Evolutionary conservation across 1,139 yeast species (phyloP).

Genomic region (Candida neerlandica): DNA sequence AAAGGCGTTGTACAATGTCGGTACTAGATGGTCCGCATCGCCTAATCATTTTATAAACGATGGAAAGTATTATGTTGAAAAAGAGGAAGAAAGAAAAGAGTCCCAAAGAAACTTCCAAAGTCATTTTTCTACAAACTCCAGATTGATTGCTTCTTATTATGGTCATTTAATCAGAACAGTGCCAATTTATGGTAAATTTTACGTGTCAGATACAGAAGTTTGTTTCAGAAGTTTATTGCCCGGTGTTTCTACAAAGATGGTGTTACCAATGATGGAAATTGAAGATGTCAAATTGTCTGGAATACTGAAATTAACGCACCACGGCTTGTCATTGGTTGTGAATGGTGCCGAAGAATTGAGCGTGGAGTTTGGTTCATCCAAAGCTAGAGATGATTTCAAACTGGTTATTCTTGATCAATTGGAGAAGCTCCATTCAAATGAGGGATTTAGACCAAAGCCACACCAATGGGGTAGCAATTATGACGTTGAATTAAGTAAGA

Average conservation of each 20-base stretch:
- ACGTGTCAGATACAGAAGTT: slow-evolving; percentile 63
- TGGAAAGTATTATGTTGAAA: slow-evolving; percentile 47
- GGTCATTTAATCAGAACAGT: slow-evolving; percentile 69
- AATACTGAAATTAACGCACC: slow-evolving; percentile 52
- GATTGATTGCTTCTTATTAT: slow-evolving; percentile 68
- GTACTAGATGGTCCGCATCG: slow-evolving; percentile 63
- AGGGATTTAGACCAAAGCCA: slow-evolving; percentile 28
- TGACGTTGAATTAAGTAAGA: slow-evolving; percentile 21
- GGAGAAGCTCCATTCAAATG: slow-evolving; percentile 40
- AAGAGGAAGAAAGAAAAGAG: slow-evolving; percentile 43
- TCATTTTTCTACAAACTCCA: slow-evolving; percentile 65
- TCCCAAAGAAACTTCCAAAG: slow-evolving; percentile 57
- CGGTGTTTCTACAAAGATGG: slow-evolving; percentile 78
- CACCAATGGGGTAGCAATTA: slow-evolving; percentile 33
- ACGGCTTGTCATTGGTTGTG: slow-evolving; percentile 67
- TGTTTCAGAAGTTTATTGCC: slow-evolving; percentile 83
- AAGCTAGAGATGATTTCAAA: slow-evolving; percentile 75
- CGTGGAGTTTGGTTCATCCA: slow-evolving; percentile 71
- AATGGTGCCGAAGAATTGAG: slow-evolving; percentile 76
- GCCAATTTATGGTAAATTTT: slow-evolving; percentile 83
- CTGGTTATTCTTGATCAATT: slow-evolving; percentile 52
- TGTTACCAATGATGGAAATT: slow-evolving; percentile 74
- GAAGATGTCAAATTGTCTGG: slow-evolving; percentile 52
- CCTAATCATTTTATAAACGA: slow-evolving; percentile 60
- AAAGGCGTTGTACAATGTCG: slow-evolving; percentile 38